phyloP scores from a whole-genome alignment of 495 filamentous ascomycete species.

The Lophiostoma macrostomum region DNA sequence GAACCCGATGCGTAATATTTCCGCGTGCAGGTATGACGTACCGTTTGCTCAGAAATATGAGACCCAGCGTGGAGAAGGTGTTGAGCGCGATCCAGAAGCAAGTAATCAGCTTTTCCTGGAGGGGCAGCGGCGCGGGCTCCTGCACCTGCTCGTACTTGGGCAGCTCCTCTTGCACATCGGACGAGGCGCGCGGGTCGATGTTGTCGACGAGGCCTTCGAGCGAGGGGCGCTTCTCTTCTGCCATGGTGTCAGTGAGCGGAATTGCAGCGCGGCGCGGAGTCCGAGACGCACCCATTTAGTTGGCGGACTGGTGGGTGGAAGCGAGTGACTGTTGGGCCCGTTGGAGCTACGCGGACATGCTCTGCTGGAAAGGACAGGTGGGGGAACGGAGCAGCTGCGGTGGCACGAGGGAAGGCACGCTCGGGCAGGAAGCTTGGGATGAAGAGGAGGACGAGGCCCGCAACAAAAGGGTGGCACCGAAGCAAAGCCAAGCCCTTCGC shows the following conservation, averaged over 20 bases:
- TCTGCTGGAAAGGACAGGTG: constrained; percentile 4
- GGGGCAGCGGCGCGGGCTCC: constrained; percentile 12
- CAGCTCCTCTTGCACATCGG: constrained; percentile 26
- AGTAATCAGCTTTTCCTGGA: constrained; percentile 32
- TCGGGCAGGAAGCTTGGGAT: background rate
- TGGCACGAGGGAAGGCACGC: background rate
- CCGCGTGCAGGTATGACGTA: constrained; percentile 9
- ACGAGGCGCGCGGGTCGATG: constrained; percentile 22
- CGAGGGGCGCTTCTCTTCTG: constrained; percentile 32
- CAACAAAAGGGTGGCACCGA: constrained; percentile 12
- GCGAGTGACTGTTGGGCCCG: constrained; percentile 10
- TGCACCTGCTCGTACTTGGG: constrained; percentile 20
- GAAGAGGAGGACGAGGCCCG: constrained; percentile 8
- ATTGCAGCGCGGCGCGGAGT: background rate
- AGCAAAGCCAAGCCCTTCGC: constrained; percentile 1
- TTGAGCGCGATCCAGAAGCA: constrained; percentile 31
- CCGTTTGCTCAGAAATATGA: constrained; percentile 33
- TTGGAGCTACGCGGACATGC: background rate
- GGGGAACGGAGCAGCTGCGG: background rate
- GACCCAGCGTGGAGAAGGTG: constrained; percentile 30
- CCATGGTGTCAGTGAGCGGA: constrained; percentile 1
- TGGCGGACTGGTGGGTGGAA: background rate
- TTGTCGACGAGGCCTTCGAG: constrained; percentile 30
- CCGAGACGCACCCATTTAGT: constrained; percentile 9
- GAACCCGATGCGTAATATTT: too few relatives aligned